A percentile compares a stretch with the other conserved stretches of the same genome.
phyloP scores from a whole-genome alignment of 768 basidiomycete species.

The Bullera alba region DNA sequence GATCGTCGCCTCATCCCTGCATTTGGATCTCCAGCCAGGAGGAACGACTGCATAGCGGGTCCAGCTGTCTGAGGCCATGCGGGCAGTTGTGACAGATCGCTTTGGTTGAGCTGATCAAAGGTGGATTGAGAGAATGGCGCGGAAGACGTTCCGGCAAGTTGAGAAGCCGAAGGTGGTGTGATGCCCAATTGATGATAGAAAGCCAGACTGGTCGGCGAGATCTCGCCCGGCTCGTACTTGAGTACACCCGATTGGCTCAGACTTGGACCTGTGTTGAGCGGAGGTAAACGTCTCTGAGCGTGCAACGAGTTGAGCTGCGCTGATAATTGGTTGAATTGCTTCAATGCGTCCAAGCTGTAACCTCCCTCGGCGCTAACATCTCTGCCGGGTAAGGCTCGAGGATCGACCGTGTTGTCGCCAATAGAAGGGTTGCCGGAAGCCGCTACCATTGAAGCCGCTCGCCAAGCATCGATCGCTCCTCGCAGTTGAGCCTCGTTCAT shows the following conservation, averaged over 20 bases:
- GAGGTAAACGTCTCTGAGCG: no score
- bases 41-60: conserved; percentile 9
- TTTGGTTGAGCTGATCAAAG: conserved; percentile 13
- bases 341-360: conserved; percentile 10
- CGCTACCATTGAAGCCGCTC: conserved; percentile 9
- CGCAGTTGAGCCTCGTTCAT: conserved; percentile 1
- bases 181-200: conserved; percentile 34
- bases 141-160: conserved; percentile 20
- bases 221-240: conserved; percentile 29
- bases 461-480: conserved; percentile 26
- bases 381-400: conserved; percentile 25
- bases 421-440: not conserved
- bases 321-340: conserved; percentile 28
- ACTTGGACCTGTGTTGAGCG: conserved; percentile 17
- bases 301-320: conserved; percentile 20
- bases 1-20: conserved; percentile 11
- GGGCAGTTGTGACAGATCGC: no score
- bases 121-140: conserved; percentile 26
- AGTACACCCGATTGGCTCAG: conserved; percentile 17
- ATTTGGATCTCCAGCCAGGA: conserved; percentile 1
- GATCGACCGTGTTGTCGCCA: conserved; percentile 19
- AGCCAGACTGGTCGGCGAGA: conserved; percentile 36
- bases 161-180: conserved; percentile 11
- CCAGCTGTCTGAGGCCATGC: conserved; percentile 15
- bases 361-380: conserved; percentile 8